Evolutionary conservation across 1,284 basidiomycete species (phyloP).

Genomic region (Termitomyces sp.): DNA sequence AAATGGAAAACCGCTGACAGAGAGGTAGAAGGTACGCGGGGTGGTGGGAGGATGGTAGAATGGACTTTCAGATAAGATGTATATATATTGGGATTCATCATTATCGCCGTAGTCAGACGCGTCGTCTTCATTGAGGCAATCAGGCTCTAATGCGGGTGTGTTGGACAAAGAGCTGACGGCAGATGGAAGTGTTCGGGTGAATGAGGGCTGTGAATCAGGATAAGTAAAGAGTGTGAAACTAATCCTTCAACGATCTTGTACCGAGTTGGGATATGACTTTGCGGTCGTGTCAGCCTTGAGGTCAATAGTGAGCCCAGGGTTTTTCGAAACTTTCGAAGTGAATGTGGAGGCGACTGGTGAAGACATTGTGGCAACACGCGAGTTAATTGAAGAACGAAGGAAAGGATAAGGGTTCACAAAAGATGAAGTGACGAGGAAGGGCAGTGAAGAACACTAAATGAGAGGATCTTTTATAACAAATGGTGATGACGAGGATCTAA

Average conservation of each 20-base stretch:
- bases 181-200: constrained; percentile 6
- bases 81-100: constrained; percentile 28
- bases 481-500: constrained; percentile 3
- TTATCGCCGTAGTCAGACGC: constrained; percentile 20
- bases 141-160: constrained; percentile 18
- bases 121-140: constrained; percentile 25
- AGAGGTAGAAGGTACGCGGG: constrained; percentile 20
- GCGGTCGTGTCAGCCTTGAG: not conserved
- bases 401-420: not conserved
- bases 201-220: constrained; percentile 8
- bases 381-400: not conserved
- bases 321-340: constrained; percentile 22
- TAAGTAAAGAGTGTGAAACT: not conserved
- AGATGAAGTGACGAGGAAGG: not conserved
- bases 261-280: constrained; percentile 1
- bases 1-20: constrained; percentile 17
- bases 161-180: constrained; percentile 14
- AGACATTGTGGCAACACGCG: constrained; percentile 13
- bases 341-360: constrained; percentile 14
- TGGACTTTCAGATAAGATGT: constrained; percentile 28
- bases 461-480: constrained; percentile 9
- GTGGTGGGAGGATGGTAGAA: constrained; percentile 26
- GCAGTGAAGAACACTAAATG: not conserved
- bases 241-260: not conserved
- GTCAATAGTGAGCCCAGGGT: constrained; percentile 14